These are phyloP conservation scores for Babesia caballi DNA, from an alignment of 169 alveolate genomes.

Conservation along the genomic window DNA sequence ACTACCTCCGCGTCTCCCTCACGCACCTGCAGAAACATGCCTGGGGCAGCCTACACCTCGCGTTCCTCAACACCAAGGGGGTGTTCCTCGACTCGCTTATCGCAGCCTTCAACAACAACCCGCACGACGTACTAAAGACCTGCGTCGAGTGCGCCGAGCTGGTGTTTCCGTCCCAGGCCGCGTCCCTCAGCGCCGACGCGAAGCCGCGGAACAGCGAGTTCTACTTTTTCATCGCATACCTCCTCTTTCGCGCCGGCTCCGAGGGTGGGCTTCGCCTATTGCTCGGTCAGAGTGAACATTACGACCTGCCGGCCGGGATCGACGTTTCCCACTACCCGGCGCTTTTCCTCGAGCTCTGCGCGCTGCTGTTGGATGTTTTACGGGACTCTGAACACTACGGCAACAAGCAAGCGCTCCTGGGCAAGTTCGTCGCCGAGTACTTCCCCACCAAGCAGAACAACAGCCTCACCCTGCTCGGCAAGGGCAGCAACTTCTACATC, in stretches of 20 bases:
- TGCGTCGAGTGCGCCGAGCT: constrained; percentile 36
- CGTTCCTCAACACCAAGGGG: constrained; percentile 54
- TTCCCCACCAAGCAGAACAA: constrained; percentile 29
- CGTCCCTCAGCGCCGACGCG: background rate
- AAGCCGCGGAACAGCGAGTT: constrained; percentile 34
- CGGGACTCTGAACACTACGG: constrained; percentile 1
- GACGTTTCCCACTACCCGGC: constrained; percentile 44
- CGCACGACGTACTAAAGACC: constrained; percentile 10
- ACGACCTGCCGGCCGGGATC: constrained; percentile 1
- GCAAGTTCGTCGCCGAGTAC: constrained; percentile 33
- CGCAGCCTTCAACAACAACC: constrained; percentile 3
- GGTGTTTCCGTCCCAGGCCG: constrained; percentile 24
- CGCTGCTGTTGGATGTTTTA: constrained; percentile 4
- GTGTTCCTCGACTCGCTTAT: constrained; percentile 44
- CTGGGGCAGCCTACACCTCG: constrained; percentile 47
- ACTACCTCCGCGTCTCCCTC: constrained; percentile 40
- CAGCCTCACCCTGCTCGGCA: background rate
- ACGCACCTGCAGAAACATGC: constrained; percentile 55
- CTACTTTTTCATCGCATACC: constrained; percentile 58
- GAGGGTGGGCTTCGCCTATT: constrained; percentile 9
- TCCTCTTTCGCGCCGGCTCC: constrained; percentile 52
- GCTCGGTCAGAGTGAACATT: background rate
- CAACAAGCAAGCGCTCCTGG: constrained; percentile 30
- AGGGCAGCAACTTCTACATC: constrained; percentile 48
- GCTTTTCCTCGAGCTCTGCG: constrained; percentile 27